Conservation (phyloP, 208 protist species). For the Strigomonas culicis region DNA sequence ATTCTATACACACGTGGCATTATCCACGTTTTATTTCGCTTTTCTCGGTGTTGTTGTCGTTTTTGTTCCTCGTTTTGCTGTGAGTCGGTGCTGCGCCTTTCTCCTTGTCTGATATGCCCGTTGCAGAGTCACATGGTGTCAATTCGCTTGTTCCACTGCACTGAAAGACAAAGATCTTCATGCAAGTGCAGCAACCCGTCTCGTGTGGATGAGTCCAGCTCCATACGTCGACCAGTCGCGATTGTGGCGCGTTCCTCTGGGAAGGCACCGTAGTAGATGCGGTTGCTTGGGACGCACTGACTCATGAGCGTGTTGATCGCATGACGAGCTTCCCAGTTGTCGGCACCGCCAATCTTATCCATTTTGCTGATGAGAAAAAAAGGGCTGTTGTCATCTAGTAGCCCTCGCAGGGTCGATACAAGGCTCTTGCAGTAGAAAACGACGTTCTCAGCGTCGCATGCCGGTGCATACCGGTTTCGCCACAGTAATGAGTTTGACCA, state of each 20-base stretch:
- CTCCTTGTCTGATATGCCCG: background rate
- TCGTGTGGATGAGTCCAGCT: constrained; percentile 46
- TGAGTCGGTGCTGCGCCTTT: background rate
- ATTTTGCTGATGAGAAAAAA: constrained; percentile 82
- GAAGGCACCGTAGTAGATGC: constrained; percentile 67
- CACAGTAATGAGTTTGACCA: constrained; percentile 55
- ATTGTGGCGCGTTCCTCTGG: constrained; percentile 35
- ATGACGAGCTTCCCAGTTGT: constrained; percentile 27
- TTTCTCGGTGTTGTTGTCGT: no score
- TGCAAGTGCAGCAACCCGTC: constrained; percentile 54
- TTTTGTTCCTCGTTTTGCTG: background rate
- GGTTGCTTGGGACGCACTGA: constrained; percentile 69
- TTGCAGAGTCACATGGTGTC: constrained; percentile 19
- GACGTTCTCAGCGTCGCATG: constrained; percentile 38
- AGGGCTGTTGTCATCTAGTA: constrained; percentile 52
- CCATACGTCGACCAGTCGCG: constrained; percentile 20
- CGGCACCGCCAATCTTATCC: constrained; percentile 72
- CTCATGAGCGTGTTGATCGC: constrained; percentile 37
- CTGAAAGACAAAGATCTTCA: constrained; percentile 58
- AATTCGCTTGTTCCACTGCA: constrained; percentile 49
- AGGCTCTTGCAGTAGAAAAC: constrained; percentile 51
- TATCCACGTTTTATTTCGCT: no score
- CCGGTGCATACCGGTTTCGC: constrained; percentile 36
- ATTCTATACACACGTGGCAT: no score
- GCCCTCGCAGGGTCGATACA: constrained; percentile 33